Percentiles rank a stretch among this genome's conserved stretches.
Conservation (phyloP, 2,329 filamentous ascomycete species). For the Boeremia lycopersici region DNA sequence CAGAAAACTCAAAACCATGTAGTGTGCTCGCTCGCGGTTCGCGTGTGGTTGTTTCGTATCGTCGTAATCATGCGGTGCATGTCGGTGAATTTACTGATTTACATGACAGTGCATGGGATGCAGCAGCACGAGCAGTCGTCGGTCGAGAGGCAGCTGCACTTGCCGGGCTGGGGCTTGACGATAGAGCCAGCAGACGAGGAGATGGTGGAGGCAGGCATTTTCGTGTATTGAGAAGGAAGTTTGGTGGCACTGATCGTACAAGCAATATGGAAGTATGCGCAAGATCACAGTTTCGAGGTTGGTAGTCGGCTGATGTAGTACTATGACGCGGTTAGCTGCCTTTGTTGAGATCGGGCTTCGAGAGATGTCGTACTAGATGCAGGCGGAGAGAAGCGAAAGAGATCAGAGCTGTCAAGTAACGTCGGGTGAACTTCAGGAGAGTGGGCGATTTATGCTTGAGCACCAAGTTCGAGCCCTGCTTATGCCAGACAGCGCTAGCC, state of each 20-base stretch:
- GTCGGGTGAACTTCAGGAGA: constrained; percentile 1
- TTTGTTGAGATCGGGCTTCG: background rate
- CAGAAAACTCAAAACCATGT: background rate
- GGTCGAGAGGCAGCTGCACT: constrained; percentile 38
- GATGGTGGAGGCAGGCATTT: constrained; percentile 44
- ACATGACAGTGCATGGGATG: constrained; percentile 48
- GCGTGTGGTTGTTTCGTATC: constrained; percentile 1
- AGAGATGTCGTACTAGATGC: background rate
- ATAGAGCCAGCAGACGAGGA: constrained; percentile 41
- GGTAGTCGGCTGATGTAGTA: background rate
- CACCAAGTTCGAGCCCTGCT: constrained; percentile 22
- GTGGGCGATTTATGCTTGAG: constrained; percentile 17
- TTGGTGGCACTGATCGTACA: background rate
- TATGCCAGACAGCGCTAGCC: constrained; percentile 24
- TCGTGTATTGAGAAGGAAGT: background rate
- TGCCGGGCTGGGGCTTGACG: constrained; percentile 42
- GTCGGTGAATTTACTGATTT: constrained; percentile 2
- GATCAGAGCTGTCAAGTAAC: background rate
- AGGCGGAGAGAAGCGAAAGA: background rate
- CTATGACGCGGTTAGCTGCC: constrained; percentile 18
- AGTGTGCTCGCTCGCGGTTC: background rate
- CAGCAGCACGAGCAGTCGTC: constrained; percentile 43
- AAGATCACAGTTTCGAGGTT: background rate
- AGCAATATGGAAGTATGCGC: background rate
- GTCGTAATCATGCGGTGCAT: background rate